Evolutionary conservation across 169 alveolate species (phyloP), one percentile per base, ranked within the genome.

Genomic region (Cryptosporidium muris): DNA sequence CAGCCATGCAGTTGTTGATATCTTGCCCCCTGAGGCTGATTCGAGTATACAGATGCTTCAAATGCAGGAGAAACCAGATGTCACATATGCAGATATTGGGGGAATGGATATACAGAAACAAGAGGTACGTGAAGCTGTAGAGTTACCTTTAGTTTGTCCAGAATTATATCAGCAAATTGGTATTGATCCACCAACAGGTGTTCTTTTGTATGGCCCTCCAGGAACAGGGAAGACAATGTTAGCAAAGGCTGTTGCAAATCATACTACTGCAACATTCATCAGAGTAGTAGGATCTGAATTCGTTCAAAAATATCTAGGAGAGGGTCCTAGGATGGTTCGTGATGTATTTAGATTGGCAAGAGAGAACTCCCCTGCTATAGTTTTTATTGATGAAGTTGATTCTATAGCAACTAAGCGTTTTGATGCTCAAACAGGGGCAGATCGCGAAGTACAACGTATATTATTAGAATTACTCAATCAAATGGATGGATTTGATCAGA

Each of bases 191-290:
- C 99, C 99, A 4, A 95, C 95, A 66, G 99, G 99, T 16, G 99
- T 98, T 34, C 91, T 98, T 82, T 91, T 98, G 38, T 98, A 97
- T 89, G 99, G 99, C 1, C 99, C 99, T 2, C 99, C 99, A 11
- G 99, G 98, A 14, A 97, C 99, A 2, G 99, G 99, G 2, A 97
- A 98, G 91, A 98, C 99, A 6, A 97, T 98, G 99, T 89, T 98
- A 88, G 99, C 99, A 7, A 97, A 97, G 80, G 99, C 99, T 2
- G 99, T 98, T 36, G 99, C 99, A 38, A 95, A 96, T 89, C 98
- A 97, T 80, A 97, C 99, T 25, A 94, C 96, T 56, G 99, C 99
- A 40, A 91, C 98, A 16, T 97, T 98, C 89, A 97, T 98, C 37
- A 94, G 99, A 58, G 98, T 98, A 16, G 99, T 97, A 14, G 99